A percentile compares a stretch with the other conserved stretches of the same genome.
These are phyloP conservation scores for Penstemon eatonii DNA, from an alignment of 257 asterid species.

Conservation along the genomic window DNA sequence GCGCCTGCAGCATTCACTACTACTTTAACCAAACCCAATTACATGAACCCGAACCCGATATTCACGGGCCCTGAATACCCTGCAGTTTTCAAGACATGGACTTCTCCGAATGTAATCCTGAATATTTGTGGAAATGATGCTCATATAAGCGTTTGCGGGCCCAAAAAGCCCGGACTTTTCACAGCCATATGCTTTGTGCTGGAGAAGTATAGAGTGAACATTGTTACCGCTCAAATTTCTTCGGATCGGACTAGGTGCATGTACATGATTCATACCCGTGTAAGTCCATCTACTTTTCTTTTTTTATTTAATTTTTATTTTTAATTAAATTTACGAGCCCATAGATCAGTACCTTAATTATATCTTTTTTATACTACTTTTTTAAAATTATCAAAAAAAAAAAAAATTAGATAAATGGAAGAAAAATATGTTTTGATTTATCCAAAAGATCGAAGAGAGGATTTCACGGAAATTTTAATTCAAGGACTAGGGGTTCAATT, in stretches of 20 bases:
- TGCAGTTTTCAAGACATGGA: conserved; percentile 50
- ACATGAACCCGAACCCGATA: conserved; percentile 7
- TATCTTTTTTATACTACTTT: too few species aligned
- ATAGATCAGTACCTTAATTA: too few species aligned
- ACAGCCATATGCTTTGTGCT: conserved; percentile 44
- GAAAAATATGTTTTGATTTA: too few species aligned
- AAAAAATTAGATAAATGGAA: too few species aligned
- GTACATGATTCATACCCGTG: conserved; percentile 58
- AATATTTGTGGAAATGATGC: conserved; percentile 56
- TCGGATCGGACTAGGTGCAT: conserved; percentile 38
- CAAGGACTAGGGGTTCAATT: conserved; percentile 20
- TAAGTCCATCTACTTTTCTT: conserved; percentile 28
- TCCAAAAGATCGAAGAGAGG: too few species aligned
- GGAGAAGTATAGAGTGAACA: conserved; percentile 55
- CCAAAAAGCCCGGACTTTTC: conserved; percentile 45
- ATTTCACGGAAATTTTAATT: too few species aligned
- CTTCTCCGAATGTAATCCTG: conserved; percentile 51
- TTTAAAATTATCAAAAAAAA: too few species aligned
- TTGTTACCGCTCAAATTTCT: conserved; percentile 51
- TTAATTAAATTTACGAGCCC: too few species aligned
- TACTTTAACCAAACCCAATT: conserved; percentile 1
- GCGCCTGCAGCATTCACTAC: not conserved
- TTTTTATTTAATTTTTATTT: not conserved
- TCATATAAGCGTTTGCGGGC: conserved; percentile 53
- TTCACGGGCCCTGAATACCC: conserved; percentile 29